Base-by-base conservation (phyloP, 2,329 filamentous ascomycete species). In the Colletotrichum sp. region DNA sequence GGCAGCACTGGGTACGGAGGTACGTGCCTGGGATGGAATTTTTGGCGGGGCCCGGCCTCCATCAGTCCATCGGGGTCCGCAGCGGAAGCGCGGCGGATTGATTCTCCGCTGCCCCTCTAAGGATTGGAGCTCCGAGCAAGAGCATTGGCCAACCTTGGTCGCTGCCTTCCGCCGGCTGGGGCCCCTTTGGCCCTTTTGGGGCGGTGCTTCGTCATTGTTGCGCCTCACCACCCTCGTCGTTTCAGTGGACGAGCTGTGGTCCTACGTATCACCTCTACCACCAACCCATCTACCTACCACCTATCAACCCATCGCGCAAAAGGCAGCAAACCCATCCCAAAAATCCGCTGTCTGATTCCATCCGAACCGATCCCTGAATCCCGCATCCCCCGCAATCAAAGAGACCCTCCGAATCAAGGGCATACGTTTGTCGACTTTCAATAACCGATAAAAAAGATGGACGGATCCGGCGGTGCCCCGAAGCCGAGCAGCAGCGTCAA, bases 401-500 rank as follows among this genome's bases (percentile, higher is more conserved):
- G 21, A 57, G 18, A 76, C 55, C 15, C 26, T 32, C 21, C 24
- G 21, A 26, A 49, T 12, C 55, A 39, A 70, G 39, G 62, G 65
- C 49, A 71, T 36, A 64, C 62, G 66, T 62, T 52, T 68, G 62
- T 76, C 74, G 52, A 77, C 52, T 34, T 32, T n/a, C 49, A 36
- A 44, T 18, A 36, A 26, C 39, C 36, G 57, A 68, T 57, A 52
- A 73, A 52, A 36, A 80, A 80, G 71, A 96, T 96, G 95, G 92
- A 94, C 83, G 94, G 96, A 85, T 89, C 92, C 73, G 81, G 81
- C 84, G 89, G 91, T 84, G 90, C 93, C 81, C 94, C 95, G 77
- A 99, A 99, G 89, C 97, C 97, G 78, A 99, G 96, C 90, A 99
- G 96, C 93, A 99, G 97, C 89, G 97, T 99, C 85, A 99, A 99